These are phyloP conservation scores for Penicillium sp. DNA, from an alignment of 2,329 filamentous ascomycete genomes.

Conservation along the genomic window DNA sequence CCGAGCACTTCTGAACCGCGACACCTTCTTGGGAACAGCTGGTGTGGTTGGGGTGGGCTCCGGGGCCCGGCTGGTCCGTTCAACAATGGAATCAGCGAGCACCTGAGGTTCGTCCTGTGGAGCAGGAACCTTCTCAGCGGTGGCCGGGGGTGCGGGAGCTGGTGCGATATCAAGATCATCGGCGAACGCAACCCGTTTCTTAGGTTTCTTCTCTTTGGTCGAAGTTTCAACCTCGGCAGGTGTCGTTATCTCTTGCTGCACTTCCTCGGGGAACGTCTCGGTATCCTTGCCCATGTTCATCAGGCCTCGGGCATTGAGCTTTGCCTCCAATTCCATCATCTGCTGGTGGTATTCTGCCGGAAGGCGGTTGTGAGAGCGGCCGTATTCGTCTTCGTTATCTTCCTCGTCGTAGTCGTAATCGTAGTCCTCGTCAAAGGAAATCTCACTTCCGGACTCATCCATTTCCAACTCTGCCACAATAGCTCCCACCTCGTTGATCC, in stretches of 20 bases:
- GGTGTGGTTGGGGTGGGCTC: conserved; percentile 13
- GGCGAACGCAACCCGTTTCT: conserved; percentile 75
- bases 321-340: conserved; percentile 78
- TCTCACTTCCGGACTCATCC: conserved; percentile 54
- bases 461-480: conserved; percentile 87
- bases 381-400: conserved; percentile 67
- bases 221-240: conserved; percentile 13
- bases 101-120: conserved; percentile 25
- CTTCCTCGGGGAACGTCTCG: conserved; percentile 26
- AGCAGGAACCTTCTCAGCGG: conserved; percentile 24
- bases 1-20: conserved; percentile 38
- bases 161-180: conserved; percentile 62
- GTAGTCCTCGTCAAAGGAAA: conserved; percentile 46
- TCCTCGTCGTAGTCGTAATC: conserved; percentile 44
- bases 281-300: conserved; percentile 50
- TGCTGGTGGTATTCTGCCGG: conserved; percentile 66
- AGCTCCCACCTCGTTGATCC: conserved; percentile 75
- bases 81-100: conserved; percentile 39
- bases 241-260: conserved; percentile 26
- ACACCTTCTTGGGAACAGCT: conserved; percentile 33
- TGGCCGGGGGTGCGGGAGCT: conserved; percentile 27
- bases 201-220: conserved; percentile 23
- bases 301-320: conserved; percentile 53
- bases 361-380: conserved; percentile 59
- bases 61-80: conserved; percentile 28